These are phyloP conservation scores for Lactarius quietus DNA, from an alignment of 768 basidiomycete genomes.

Conservation along the genomic window DNA sequence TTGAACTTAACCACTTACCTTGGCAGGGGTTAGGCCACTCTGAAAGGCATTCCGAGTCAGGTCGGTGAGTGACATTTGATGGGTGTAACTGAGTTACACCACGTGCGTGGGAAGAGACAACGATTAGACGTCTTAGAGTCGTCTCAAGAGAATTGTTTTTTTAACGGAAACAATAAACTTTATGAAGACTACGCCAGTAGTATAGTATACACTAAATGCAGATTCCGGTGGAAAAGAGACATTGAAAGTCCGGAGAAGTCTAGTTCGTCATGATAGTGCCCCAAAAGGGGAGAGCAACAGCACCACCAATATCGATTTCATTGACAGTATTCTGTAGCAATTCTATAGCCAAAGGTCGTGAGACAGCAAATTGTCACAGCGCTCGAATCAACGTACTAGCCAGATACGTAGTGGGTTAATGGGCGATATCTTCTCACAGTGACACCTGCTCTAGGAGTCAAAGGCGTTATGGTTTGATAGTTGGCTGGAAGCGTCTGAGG, in stretches of 20 bases:
- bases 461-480: conserved; percentile 18
- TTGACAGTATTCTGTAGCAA: not conserved
- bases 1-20: conserved; percentile 42
- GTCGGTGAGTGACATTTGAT: conserved; percentile 60
- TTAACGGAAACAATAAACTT: not conserved
- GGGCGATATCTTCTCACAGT: conserved; percentile 21
- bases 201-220: not conserved
- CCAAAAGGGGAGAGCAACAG: not conserved
- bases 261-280: not conserved
- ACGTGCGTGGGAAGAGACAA: not conserved
- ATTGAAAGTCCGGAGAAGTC: not conserved
- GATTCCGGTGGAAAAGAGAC: not conserved
- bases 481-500: conserved; percentile 16
- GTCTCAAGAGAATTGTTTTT: not conserved
- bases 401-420: conserved; percentile 16
- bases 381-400: conserved; percentile 14
- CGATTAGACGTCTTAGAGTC: not conserved
- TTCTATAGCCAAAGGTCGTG: conserved; percentile 5
- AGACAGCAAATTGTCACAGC: not conserved
- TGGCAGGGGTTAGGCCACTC: conserved; percentile 57
- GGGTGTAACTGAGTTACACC: not conserved
- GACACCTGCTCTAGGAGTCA: conserved; percentile 8
- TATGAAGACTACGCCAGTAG: not conserved
- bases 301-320: not conserved
- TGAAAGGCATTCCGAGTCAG: conserved; percentile 74